Percentiles rank a stretch among this genome's conserved stretches.
Conservation (phyloP, 1,139 yeast genomes). For the Yamadazyma triangularis region DNA sequence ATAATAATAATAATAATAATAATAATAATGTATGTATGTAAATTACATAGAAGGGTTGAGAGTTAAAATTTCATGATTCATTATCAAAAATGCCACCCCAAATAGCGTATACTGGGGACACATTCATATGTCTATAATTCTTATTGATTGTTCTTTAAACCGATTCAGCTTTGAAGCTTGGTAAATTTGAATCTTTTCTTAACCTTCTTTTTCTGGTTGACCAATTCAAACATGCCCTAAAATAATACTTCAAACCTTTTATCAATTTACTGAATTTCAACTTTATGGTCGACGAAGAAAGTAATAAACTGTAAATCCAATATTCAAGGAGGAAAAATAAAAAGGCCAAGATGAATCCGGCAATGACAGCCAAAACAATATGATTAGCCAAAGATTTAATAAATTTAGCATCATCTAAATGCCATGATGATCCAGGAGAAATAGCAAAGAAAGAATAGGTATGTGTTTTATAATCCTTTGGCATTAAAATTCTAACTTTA, state of each 20-base stretch:
- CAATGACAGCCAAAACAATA: slow-evolving; percentile 61
- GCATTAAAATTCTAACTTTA: slow-evolving; percentile 63
- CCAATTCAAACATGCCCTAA: slow-evolving; percentile 4
- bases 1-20: no score
- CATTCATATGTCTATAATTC: no score
- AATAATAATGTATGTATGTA: no score
- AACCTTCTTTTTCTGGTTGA: slow-evolving; percentile 26
- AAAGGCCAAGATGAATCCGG: slow-evolving; percentile 60
- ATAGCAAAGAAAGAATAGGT: slow-evolving; percentile 63
- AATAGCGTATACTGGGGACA: no score
- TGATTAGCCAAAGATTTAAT: slow-evolving; percentile 69
- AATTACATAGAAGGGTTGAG: no score
- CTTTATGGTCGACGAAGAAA: slow-evolving; percentile 23
- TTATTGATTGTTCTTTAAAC: no score
- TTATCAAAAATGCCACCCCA: no score
- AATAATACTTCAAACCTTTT: slow-evolving; percentile 1
- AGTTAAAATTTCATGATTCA: no score
- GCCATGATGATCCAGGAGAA: slow-evolving; percentile 86
- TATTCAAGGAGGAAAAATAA: slow-evolving; percentile 53
- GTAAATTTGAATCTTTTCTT: slow-evolving; percentile 53
- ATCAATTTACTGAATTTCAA: slow-evolving; percentile 1
- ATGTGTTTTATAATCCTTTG: slow-evolving; percentile 62
- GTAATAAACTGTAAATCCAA: slow-evolving; percentile 47
- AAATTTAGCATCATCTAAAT: slow-evolving; percentile 75
- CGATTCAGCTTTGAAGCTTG: slow-evolving; percentile 5